Base-by-base conservation (phyloP, 306 rosid genomes). In the Prunus armeniaca region DNA sequence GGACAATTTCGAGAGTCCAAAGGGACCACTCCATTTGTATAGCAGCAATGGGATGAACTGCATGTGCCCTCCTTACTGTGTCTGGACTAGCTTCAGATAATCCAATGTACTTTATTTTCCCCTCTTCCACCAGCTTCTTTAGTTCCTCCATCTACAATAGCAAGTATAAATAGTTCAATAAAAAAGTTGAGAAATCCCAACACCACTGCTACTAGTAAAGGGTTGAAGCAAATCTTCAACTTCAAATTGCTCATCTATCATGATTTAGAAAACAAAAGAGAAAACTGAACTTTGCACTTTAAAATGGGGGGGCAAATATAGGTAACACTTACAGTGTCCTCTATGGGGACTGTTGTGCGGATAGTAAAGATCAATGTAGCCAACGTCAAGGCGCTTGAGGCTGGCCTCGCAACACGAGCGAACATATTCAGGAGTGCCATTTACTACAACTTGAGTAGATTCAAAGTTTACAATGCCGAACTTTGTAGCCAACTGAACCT, bases 321-420 rank as follows among this genome's bases (percentile, higher is more conserved):
- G 60, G 9, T 55, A 8, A 3, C 32, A 15, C 87, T 87, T 41
- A 91, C 97, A 41, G 98, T 91, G 20, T 90, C 90, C 76, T 93
- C 98, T 55, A 90, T 90, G 12, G 97, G 93, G 4, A 87, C 81
- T 2, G 93, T 54, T 18, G 90, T 93, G 98, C 82, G 84, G 90
- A 82, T 91, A 91, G 72, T 84, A 91, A 57, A 93, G 92, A 75
- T 93, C 97, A 28, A 93, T 93, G 82, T 83, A 93, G 18, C 86
- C 85, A 0, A 91, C 86, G 6, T 79, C 93, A 41, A 89, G 98
- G 12, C 96, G 89, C 69, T 81, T 84, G 50, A 91, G 89, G 60
- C 98, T 91, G 58, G 77, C 82, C 86, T 89, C 93, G 32, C 91
- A 85, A 65, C 91, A 89, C 3, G 89, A 78, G 9, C 95, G 81